Evolutionary conservation across 75 land plant genomes (phyloP).

Genomic region (Cunninghamia lanceolata): DNA sequence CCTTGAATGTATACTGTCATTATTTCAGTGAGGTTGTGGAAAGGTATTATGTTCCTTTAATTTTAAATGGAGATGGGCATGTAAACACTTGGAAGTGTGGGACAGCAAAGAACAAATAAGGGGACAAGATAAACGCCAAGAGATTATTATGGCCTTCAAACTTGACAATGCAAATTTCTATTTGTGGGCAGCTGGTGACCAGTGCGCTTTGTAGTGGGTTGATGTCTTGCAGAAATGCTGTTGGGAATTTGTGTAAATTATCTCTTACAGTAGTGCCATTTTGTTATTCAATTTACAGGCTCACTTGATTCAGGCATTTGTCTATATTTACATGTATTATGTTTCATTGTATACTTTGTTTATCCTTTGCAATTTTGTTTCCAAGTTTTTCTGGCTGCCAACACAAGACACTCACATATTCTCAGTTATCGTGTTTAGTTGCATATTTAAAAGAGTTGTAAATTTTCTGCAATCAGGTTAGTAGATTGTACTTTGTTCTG

Average conservation of each 20-base stretch:
- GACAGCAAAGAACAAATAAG: neutral
- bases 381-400: neutral
- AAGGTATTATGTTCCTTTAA: neutral
- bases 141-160: neutral
- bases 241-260: slow-evolving; percentile 1
- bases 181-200: neutral
- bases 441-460: neutral
- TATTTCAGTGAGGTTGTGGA: neutral
- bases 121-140: neutral
- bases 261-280: neutral
- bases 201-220: neutral
- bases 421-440: neutral
- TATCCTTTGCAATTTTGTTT: neutral
- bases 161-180: neutral
- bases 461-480: neutral
- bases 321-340: neutral
- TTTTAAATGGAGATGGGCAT: neutral
- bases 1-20: slow-evolving; percentile 20
- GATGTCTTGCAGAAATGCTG: neutral
- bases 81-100: neutral
- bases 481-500: neutral
- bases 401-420: neutral
- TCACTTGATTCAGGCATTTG: neutral
- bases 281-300: neutral
- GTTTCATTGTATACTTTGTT: neutral